A percentile compares a stretch with the other conserved stretches of the same genome.
Conservation (phyloP, 352 stramenopile genomes). For the Phytophthora pseudosyringae region DNA sequence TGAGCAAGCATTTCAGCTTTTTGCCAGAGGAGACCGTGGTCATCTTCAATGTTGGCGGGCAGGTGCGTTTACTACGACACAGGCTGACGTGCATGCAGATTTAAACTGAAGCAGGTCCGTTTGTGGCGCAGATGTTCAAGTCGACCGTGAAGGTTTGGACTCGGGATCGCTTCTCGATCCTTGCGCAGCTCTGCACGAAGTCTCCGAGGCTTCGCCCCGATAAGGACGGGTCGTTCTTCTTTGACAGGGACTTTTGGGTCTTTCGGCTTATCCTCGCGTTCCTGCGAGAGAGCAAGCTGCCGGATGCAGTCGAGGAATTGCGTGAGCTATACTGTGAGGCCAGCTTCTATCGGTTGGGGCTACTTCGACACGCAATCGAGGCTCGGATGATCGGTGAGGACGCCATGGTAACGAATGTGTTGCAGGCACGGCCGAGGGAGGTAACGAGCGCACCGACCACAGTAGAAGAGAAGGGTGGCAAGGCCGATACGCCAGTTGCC, state of each 20-base stretch:
- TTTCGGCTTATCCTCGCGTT: constrained; percentile 80
- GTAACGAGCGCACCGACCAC: not conserved
- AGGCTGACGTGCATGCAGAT: not conserved
- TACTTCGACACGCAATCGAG: constrained; percentile 81
- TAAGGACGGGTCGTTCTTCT: constrained; percentile 69
- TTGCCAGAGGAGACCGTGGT: constrained; percentile 54
- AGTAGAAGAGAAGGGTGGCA: constrained; percentile 5
- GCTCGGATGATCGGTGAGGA: constrained; percentile 75
- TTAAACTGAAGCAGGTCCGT: not conserved
- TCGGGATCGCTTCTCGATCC: constrained; percentile 79
- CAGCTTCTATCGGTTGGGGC: constrained; percentile 75
- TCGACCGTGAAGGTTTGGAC: constrained; percentile 78
- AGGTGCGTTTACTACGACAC: constrained; percentile 30
- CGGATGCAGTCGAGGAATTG: constrained; percentile 59
- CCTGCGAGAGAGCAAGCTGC: constrained; percentile 67
- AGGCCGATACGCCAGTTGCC: not conserved
- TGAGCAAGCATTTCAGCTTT: constrained; percentile 66
- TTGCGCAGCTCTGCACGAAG: constrained; percentile 80
- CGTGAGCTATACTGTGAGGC: constrained; percentile 84
- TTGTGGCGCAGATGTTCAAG: constrained; percentile 57
- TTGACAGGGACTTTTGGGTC: constrained; percentile 76
- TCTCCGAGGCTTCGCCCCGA: constrained; percentile 58
- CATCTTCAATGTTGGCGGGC: constrained; percentile 75
- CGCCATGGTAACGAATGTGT: constrained; percentile 39
- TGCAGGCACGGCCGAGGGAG: constrained; percentile 10